Conservation (phyloP, 1,284 basidiomycete genomes). For the Sanghuangporus weigelae region DNA sequence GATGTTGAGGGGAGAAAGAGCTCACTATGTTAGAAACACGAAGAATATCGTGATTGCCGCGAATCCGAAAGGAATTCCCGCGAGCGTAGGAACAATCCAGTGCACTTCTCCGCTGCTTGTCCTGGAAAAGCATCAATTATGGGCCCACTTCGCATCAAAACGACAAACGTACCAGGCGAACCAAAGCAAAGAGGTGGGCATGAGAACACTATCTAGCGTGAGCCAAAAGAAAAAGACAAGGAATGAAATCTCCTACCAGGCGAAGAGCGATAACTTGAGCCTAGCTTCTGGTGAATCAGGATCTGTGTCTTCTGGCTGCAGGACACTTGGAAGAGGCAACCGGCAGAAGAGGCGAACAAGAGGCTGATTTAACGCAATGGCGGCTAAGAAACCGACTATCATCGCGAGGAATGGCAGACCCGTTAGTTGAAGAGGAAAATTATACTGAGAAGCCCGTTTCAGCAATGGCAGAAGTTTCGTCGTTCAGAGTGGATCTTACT, state of each 20-base stretch:
- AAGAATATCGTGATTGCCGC: constrained; percentile 19
- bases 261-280: constrained; percentile 19
- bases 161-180: constrained; percentile 25
- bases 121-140: constrained; percentile 16
- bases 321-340: constrained; percentile 17
- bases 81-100: constrained; percentile 26
- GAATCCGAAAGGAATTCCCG: constrained; percentile 27
- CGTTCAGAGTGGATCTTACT: background rate
- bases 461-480: background rate
- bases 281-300: constrained; percentile 18
- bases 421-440: constrained; percentile 22
- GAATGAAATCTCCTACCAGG: constrained; percentile 14
- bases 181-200: constrained; percentile 28
- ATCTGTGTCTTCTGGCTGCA: constrained; percentile 13
- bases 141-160: background rate
- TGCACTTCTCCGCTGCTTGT: constrained; percentile 25
- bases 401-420: constrained; percentile 23
- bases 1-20: background rate
- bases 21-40: constrained; percentile 19
- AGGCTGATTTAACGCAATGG: constrained; percentile 1
- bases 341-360: constrained; percentile 19
- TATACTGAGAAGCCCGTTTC: constrained; percentile 18
- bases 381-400: constrained; percentile 18
- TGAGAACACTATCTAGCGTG: constrained; percentile 5
- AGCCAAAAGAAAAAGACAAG: background rate